Percentiles rank a stretch among this genome's conserved stretches.
These are phyloP conservation scores for Penicillium sp. DNA, from an alignment of 2,329 filamentous ascomycete species.

Conservation along the genomic window DNA sequence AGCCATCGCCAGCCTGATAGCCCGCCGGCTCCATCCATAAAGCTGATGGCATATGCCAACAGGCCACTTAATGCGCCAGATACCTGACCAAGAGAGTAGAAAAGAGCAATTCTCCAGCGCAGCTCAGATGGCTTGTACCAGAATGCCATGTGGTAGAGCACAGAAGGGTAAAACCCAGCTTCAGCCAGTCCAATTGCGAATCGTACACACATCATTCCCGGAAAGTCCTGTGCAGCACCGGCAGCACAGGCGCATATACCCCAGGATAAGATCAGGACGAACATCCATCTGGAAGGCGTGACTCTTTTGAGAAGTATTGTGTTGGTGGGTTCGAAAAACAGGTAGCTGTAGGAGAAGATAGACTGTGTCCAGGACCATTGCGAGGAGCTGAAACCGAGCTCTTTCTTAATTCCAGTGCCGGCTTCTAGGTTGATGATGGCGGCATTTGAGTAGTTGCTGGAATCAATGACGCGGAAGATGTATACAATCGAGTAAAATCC, in stretches of 20 bases:
- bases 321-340: conserved; percentile 43
- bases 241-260: conserved; percentile 40
- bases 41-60: conserved; percentile 41
- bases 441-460: conserved; percentile 43
- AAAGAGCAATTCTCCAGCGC: conserved; percentile 40
- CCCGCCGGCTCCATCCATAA: conserved; percentile 36
- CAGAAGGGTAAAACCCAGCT: conserved; percentile 39
- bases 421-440: conserved; percentile 45
- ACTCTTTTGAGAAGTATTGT: conserved; percentile 41
- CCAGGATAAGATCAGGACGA: conserved; percentile 38
- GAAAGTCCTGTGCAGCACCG: conserved; percentile 36
- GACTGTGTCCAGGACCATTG: conserved; percentile 45
- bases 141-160: conserved; percentile 42
- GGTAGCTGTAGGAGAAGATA: conserved; percentile 45
- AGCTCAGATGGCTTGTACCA: conserved; percentile 42
- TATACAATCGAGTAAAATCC: conserved; percentile 41
- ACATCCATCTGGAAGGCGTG: conserved; percentile 39
- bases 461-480: conserved; percentile 43
- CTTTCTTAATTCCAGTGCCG: conserved; percentile 43
- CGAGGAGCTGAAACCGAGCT: conserved; percentile 33
- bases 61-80: conserved; percentile 36
- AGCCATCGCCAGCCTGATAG: conserved; percentile 42
- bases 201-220: conserved; percentile 41
- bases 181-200: conserved; percentile 42
- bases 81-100: conserved; percentile 40